phyloP scores from a whole-genome alignment of 371 early-diverging fungal species.

The Blyttiomyces sp. region DNA sequence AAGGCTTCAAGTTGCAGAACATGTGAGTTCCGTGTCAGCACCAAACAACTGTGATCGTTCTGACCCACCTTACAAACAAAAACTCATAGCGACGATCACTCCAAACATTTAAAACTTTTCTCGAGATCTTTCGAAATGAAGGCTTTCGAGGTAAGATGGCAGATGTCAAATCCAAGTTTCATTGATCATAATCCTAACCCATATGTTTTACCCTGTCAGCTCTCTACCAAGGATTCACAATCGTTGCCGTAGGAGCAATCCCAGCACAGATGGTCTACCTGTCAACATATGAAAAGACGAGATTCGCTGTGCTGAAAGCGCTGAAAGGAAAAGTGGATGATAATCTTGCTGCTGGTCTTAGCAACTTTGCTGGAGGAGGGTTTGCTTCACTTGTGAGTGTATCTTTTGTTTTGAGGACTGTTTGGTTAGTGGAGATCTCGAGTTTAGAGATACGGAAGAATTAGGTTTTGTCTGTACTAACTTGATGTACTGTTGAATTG shows the following conservation, averaged over 20 bases:
- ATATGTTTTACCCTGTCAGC: conserved; percentile 1
- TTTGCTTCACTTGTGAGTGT: conserved; percentile 4
- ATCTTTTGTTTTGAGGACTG: neutral
- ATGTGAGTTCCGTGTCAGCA: conserved; percentile 5
- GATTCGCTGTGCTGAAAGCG: neutral
- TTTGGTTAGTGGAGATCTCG: neutral
- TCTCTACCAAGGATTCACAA: conserved; percentile 24
- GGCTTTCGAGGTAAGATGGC: no score
- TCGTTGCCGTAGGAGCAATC: conserved; percentile 21
- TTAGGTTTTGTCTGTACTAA: conserved; percentile 1
- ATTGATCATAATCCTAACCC: no score
- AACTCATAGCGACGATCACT: conserved; percentile 1
- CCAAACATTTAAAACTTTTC: conserved; percentile 8
- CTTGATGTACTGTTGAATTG: neutral
- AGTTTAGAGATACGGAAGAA: no score
- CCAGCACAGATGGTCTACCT: conserved; percentile 27
- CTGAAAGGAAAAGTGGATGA: neutral
- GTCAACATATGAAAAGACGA: conserved; percentile 16
- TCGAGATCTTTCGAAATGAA: conserved; percentile 9
- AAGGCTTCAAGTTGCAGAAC: conserved; percentile 16
- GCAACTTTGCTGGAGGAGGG: conserved; percentile 15
- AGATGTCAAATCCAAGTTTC: no score
- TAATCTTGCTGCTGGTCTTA: conserved; percentile 6
- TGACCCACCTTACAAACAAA: neutral
- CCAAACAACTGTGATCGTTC: neutral